phyloP scores from a whole-genome alignment of 345 rosid species.

The Murraya paniculata region DNA sequence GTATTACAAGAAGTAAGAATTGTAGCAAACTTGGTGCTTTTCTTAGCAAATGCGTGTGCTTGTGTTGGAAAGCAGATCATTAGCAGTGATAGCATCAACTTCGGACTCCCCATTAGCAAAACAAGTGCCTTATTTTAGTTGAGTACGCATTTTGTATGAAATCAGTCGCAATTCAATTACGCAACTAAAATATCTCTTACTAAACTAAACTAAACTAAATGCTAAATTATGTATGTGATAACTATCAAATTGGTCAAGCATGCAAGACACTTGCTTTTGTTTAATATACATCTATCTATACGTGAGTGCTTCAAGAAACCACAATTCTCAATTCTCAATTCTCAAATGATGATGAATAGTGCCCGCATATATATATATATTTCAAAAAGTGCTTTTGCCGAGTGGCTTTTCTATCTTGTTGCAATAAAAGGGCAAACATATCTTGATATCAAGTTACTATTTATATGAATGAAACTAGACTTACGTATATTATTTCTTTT shows the following conservation, averaged over 20 bases:
- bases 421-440: background rate
- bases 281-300: no score
- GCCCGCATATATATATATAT: no score
- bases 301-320: no score
- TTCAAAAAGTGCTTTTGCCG: background rate
- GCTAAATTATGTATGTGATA: no score
- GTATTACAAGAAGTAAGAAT: conserved; percentile 46
- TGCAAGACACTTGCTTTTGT: no score
- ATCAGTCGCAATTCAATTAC: background rate
- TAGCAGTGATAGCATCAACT: conserved; percentile 52
- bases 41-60: conserved; percentile 40
- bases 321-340: no score
- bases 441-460: background rate
- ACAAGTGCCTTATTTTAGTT: conserved; percentile 57
- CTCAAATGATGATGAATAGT: no score
- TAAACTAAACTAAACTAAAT: no score
- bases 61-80: conserved; percentile 37
- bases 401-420: background rate
- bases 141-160: background rate
- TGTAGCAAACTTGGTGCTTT: conserved; percentile 42
- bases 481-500: no score
- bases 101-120: conserved; percentile 39
- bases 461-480: background rate
- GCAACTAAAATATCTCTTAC: background rate
- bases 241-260: background rate